Evolutionary conservation across 2,329 filamentous ascomycete genomes (phyloP).

Genomic region (Fusarium sp.): DNA sequence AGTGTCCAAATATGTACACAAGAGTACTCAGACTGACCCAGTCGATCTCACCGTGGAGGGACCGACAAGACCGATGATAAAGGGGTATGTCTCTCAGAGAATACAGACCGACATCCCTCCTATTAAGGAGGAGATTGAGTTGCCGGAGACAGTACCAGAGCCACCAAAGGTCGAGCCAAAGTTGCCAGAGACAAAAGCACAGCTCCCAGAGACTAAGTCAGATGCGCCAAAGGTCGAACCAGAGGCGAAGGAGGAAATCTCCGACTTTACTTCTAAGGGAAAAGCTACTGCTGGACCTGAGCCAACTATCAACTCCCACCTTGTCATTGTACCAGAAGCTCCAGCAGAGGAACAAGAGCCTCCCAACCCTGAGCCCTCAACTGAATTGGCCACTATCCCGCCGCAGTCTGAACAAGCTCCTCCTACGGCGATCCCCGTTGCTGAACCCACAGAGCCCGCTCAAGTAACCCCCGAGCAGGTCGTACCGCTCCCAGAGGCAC

Average conservation of each 20-base stretch:
- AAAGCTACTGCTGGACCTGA: neutral
- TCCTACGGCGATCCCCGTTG: neutral
- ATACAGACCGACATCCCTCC: conserved; percentile 15
- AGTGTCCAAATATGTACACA: neutral
- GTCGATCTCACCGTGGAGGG: conserved; percentile 1
- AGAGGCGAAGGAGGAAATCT: neutral
- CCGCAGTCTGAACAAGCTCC: neutral
- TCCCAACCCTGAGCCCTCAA: neutral
- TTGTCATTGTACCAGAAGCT: neutral
- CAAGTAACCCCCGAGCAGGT: neutral
- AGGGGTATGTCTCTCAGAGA: neutral
- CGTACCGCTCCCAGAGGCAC: neutral
- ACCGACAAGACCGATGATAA: neutral
- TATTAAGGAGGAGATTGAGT: neutral
- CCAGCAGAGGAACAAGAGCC: neutral
- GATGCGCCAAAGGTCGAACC: neutral
- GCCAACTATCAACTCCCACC: neutral
- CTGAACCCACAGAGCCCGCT: neutral
- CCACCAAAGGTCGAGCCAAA: neutral
- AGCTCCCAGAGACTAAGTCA: neutral
- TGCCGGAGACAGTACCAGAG: neutral
- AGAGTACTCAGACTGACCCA: conserved; percentile 23
- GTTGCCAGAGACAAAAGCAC: neutral
- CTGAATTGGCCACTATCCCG: neutral
- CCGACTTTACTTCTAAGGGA: neutral